These are phyloP conservation scores for Sporothrix euskadiensis DNA, from an alignment of 2,329 filamentous ascomycete genomes.

Conservation along the genomic window DNA sequence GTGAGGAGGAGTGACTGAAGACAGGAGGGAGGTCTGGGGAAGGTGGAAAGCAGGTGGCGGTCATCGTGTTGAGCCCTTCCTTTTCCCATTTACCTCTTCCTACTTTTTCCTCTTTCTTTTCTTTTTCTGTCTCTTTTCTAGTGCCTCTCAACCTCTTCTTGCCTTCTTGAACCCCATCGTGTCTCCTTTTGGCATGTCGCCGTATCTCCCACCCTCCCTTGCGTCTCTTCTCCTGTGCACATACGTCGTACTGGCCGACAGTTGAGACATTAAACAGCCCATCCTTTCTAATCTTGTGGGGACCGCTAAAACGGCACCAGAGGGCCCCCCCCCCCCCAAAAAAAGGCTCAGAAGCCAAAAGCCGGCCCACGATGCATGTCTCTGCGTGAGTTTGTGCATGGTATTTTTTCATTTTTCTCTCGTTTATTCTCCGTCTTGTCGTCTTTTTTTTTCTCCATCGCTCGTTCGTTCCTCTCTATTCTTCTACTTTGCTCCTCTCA, in stretches of 20 bases:
- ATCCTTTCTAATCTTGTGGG: background rate
- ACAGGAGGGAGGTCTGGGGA: background rate
- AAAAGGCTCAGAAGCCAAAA: background rate
- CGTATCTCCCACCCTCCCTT: background rate
- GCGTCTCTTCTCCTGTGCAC: background rate
- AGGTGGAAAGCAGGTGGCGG: background rate
- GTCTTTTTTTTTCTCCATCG: background rate
- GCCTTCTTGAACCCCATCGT: background rate
- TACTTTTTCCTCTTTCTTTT: background rate
- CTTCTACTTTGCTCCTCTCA: background rate
- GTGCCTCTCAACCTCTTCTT: background rate
- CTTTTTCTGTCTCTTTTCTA: background rate
- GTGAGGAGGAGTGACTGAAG: background rate
- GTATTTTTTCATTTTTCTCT: background rate
- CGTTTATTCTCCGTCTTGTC: background rate
- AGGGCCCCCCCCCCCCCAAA: background rate
- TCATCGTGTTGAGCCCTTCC: background rate
- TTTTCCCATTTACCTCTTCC: background rate
- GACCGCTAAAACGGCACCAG: background rate
- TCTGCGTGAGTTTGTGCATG: background rate
- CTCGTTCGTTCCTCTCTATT: background rate
- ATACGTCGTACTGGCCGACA: background rate
- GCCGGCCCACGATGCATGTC: background rate
- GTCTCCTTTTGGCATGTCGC: slow-evolving; percentile 8
- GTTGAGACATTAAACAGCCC: slow-evolving; percentile 18